A percentile compares a stretch with the other conserved stretches of the same genome.
These are phyloP conservation scores for Verruconis gallopava DNA, from an alignment of 2,329 filamentous ascomycete species.

Conservation along the genomic window DNA sequence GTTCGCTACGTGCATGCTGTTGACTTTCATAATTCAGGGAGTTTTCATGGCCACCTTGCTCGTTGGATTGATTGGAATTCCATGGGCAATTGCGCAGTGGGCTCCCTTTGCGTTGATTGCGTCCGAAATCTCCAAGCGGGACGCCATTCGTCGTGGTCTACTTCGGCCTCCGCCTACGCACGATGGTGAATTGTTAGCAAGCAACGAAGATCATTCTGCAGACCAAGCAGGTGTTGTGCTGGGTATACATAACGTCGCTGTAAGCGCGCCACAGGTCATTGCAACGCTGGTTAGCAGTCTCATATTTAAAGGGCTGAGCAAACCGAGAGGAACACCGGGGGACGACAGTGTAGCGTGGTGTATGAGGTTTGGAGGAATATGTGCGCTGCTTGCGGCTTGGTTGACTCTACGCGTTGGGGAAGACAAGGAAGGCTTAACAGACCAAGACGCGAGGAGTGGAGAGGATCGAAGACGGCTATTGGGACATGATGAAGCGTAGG, in stretches of 20 bases:
- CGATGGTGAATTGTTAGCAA: constrained; percentile 27
- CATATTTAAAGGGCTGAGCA: constrained; percentile 78
- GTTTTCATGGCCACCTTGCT: constrained; percentile 61
- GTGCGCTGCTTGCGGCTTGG: constrained; percentile 63
- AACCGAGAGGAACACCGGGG: constrained; percentile 69
- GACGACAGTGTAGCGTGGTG: constrained; percentile 83
- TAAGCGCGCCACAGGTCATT: constrained; percentile 82
- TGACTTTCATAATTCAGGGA: constrained; percentile 64
- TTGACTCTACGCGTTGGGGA: constrained; percentile 57
- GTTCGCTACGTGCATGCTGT: constrained; percentile 69
- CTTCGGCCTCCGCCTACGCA: constrained; percentile 26
- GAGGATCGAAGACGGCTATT: neutral
- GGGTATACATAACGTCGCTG: constrained; percentile 90
- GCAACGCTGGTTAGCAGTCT: constrained; percentile 73
- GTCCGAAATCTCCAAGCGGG: constrained; percentile 75
- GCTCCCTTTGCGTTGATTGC: constrained; percentile 92
- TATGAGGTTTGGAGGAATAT: constrained; percentile 68
- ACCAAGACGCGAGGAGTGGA: neutral
- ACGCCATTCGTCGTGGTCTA: constrained; percentile 48
- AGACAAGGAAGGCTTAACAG: constrained; percentile 24
- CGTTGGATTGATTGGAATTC: constrained; percentile 72
- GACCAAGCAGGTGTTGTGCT: constrained; percentile 83
- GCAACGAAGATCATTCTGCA: constrained; percentile 41
- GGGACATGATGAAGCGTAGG: too few species aligned
- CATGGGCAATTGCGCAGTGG: constrained; percentile 89